Evolutionary conservation across 2,329 filamentous ascomycete genomes (phyloP).

Genomic region (Aspergillus ibericus): DNA sequence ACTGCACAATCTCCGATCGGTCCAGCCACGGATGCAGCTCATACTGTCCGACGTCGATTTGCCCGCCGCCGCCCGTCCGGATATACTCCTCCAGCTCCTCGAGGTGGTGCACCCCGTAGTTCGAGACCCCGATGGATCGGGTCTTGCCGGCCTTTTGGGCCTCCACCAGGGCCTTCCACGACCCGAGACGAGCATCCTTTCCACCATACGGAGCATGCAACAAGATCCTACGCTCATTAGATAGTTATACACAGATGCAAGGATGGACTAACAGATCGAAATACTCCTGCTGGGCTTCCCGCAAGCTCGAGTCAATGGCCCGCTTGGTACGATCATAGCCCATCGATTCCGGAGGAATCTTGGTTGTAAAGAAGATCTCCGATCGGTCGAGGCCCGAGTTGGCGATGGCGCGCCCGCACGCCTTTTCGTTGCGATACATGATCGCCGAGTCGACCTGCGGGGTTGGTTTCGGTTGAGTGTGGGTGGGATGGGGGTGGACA

Average conservation of each 20-base stretch:
- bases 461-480: background rate
- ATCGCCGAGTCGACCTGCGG: slow-evolving; percentile 58
- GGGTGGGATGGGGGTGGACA: background rate
- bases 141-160: slow-evolving; percentile 71
- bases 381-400: slow-evolving; percentile 58
- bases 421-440: slow-evolving; percentile 70
- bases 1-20: slow-evolving; percentile 63
- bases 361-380: slow-evolving; percentile 78
- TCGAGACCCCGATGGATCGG: slow-evolving; percentile 71
- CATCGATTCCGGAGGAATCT: slow-evolving; percentile 65
- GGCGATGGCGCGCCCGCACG: slow-evolving; percentile 68
- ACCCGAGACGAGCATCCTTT: slow-evolving; percentile 64
- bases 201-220: slow-evolving; percentile 79
- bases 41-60: slow-evolving; percentile 75
- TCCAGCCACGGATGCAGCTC: slow-evolving; percentile 84
- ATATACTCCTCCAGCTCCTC: slow-evolving; percentile 62
- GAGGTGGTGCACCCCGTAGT: slow-evolving; percentile 74
- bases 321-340: slow-evolving; percentile 67
- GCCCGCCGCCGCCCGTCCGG: slow-evolving; percentile 59
- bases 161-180: slow-evolving; percentile 76
- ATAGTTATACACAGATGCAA: background rate
- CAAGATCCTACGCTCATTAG: slow-evolving; percentile 49
- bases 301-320: slow-evolving; percentile 63
- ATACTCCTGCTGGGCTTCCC: slow-evolving; percentile 67
- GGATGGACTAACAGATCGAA: slow-evolving; percentile 62